Evolutionary conservation across 2,329 filamentous ascomycete genomes (phyloP), one percentile per base, ranked within the genome.

Genomic region (Monilinia vaccinii-corymbosi): DNA sequence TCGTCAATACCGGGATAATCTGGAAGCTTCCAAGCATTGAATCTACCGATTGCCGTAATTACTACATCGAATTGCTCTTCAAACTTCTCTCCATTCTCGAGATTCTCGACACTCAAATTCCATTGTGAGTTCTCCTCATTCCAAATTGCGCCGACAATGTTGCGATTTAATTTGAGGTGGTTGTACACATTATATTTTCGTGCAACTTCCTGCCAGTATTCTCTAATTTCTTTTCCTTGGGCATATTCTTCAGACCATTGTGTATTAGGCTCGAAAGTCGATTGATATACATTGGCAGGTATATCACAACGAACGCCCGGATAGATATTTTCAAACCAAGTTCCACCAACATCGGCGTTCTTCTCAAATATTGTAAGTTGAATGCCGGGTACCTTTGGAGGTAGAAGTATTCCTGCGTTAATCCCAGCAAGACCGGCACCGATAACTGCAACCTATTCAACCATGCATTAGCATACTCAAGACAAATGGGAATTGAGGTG

Each of bases 161-260:
- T 76, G 28, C 81, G 81, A 10, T 77, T 73, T 11, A 85, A 75
- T 59, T 79, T 78, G 1, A 83, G 73, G 56, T 81, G 78, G 38
- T 80, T 75, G 68, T 88, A 85, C 1, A 89, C 80, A 58, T 84
- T 77, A 69, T 88, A 79, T 65, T 89, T 87, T 9, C 75, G 74
- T 0, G 86, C 85, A 3, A 87, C 71, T 0, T 71, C 71, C 65
- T 87, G 78, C 83, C 85, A 85, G 68, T 91, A 91, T 18, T 81
- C 77, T 8, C 78, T 74, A 61, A 91, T 90, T 70, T 91, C 87
- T 4, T 74, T 70, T 0, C 86, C 86, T 42, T 82, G 81, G 0
- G 86, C 81, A 67, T 88, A 90, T 61, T 84, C 78, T 65, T 88
- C 83, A 0, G 78, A 79, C 87, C 87, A 91, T 64, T 87, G 77